These are phyloP conservation scores for Penicillium egyptiacum DNA, from an alignment of 495 filamentous ascomycete species.

Conservation along the genomic window DNA sequence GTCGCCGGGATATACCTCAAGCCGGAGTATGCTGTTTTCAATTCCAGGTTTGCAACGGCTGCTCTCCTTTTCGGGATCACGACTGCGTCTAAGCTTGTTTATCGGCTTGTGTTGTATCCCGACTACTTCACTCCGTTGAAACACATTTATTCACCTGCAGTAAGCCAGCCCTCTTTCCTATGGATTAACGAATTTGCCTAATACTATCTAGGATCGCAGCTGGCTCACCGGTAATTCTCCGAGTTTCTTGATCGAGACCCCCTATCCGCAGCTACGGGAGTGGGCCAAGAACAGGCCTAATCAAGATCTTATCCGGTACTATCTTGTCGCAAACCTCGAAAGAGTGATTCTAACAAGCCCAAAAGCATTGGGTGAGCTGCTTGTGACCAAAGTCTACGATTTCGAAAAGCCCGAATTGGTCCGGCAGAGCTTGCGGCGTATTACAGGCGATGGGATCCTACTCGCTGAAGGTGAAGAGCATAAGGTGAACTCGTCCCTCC, in stretches of 20 bases:
- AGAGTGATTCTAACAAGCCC: conserved; percentile 65
- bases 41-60: conserved; percentile 30
- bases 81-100: conserved; percentile 39
- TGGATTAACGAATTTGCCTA: background rate
- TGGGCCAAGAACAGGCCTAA: conserved; percentile 74
- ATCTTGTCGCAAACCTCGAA: conserved; percentile 64
- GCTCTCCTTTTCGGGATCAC: conserved; percentile 25
- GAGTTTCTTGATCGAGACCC: conserved; percentile 38
- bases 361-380: conserved; percentile 65
- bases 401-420: conserved; percentile 71
- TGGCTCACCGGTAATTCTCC: conserved; percentile 39
- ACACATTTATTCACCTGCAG: conserved; percentile 60
- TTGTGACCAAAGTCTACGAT: conserved; percentile 69
- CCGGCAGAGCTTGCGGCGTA: conserved; percentile 54
- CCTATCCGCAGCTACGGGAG: conserved; percentile 55
- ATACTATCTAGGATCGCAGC: conserved; percentile 29
- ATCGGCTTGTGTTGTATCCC: conserved; percentile 65
- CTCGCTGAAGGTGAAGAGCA: conserved; percentile 87
- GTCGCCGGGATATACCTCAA: conserved; percentile 28
- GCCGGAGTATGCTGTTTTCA: conserved; percentile 34
- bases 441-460: conserved; percentile 75
- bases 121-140: conserved; percentile 68
- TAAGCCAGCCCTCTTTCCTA: conserved; percentile 31
- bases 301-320: conserved; percentile 77
- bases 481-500: conserved; percentile 45